Evolutionary conservation across 176 grass and related monocot genomes (phyloP).

Genomic region (Sorghum bicolor): DNA sequence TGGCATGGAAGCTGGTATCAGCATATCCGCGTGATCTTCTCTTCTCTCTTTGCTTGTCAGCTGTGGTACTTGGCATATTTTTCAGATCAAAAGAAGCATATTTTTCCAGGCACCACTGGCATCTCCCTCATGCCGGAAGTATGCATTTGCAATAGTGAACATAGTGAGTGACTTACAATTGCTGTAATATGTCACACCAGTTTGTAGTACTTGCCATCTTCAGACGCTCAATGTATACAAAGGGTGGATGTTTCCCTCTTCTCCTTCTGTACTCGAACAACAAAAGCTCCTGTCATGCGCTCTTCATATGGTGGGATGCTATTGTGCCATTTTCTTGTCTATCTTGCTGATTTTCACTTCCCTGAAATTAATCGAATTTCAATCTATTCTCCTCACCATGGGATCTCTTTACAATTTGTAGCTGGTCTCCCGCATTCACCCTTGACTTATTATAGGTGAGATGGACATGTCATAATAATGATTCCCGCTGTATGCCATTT

Average conservation of each 20-base stretch:
- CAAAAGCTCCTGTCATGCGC: background rate
- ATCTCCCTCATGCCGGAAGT: conserved; percentile 9
- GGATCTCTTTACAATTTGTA: background rate
- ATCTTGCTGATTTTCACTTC: background rate
- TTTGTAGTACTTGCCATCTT: background rate
- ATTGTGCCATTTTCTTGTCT: background rate
- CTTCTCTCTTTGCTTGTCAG: conserved; percentile 16
- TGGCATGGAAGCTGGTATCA: background rate
- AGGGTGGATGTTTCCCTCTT: background rate
- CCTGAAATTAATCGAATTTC: background rate
- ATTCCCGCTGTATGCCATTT: background rate
- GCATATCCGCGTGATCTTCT: conserved; percentile 43
- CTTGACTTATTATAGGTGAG: too few relatives aligned
- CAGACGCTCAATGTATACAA: background rate
- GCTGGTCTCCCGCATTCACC: background rate
- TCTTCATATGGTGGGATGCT: background rate
- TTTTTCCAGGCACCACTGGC: conserved; percentile 14
- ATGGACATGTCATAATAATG: background rate
- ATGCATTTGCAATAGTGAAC: background rate
- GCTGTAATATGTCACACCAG: background rate
- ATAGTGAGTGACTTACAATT: background rate
- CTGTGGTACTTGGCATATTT: conserved; percentile 26
- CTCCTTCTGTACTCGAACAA: background rate
- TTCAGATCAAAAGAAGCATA: conserved; percentile 22
- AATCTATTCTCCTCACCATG: background rate